phyloP scores from a whole-genome alignment of 352 stramenopile species.

The Pythium phragmitis region DNA sequence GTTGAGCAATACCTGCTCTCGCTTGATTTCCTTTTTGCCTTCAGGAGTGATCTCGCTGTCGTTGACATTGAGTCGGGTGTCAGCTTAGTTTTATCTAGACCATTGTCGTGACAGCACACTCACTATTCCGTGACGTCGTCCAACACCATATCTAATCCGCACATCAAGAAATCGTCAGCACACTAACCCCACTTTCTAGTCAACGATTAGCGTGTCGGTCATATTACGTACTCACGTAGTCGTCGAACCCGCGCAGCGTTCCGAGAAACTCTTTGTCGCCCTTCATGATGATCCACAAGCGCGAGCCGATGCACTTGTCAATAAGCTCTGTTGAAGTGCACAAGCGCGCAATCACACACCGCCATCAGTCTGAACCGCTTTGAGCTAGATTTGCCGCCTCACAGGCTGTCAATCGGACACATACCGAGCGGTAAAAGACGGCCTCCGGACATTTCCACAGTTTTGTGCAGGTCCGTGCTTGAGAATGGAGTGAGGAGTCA shows the following conservation, averaged over 20 bases:
- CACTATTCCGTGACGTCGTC: conserved; percentile 96
- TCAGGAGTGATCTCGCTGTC: conserved; percentile 83
- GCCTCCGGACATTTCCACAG: conserved; percentile 60
- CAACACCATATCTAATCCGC: conserved; percentile 83
- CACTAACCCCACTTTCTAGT: not conserved
- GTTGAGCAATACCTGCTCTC: conserved; percentile 98
- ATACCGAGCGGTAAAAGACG: conserved; percentile 79
- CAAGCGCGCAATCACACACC: not conserved
- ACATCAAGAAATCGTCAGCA: not conserved
- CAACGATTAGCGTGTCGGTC: not conserved
- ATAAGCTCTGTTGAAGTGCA: conserved; percentile 91
- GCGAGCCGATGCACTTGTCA: conserved; percentile 98
- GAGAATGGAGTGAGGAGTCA: not conserved
- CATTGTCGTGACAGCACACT: conserved; percentile 15
- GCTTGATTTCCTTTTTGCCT: conserved; percentile 84
- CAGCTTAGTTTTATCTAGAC: not conserved
- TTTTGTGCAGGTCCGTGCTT: conserved; percentile 12
- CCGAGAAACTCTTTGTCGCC: conserved; percentile 95
- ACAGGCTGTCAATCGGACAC: not conserved
- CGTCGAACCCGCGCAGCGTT: conserved; percentile 94
- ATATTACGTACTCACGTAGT: conserved; percentile 93
- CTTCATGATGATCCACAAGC: conserved; percentile 99
- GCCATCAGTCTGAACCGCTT: not conserved
- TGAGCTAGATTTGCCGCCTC: not conserved
- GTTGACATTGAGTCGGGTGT: not conserved